These are phyloP conservation scores for Trypanosoma cruzi DNA, from an alignment of 208 protist genomes.

Conservation along the genomic window DNA sequence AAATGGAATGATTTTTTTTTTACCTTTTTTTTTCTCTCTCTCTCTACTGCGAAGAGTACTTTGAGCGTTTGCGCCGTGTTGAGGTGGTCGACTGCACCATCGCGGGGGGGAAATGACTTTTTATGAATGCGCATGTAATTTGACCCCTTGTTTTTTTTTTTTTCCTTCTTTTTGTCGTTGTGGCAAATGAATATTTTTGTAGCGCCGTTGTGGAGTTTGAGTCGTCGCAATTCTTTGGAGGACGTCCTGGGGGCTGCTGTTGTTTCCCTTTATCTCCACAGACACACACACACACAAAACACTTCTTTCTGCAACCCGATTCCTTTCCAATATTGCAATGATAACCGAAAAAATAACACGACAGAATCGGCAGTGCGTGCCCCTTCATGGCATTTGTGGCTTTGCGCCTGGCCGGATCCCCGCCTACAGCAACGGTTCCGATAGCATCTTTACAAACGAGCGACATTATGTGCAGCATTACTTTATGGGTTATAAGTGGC, in stretches of 20 bases:
- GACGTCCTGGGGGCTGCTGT: too few relatives aligned
- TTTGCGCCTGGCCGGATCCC: slow-evolving; percentile 51
- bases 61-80: too few relatives aligned
- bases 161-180: slow-evolving; percentile 1
- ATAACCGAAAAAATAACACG: neutral
- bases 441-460: slow-evolving; percentile 41
- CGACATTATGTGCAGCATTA: slow-evolving; percentile 49
- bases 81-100: too few relatives aligned
- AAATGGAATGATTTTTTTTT: too few relatives aligned
- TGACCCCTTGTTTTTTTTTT: neutral
- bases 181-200: too few relatives aligned
- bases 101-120: too few relatives aligned
- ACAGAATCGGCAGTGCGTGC: slow-evolving; percentile 2
- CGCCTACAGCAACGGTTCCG: slow-evolving; percentile 74
- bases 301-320: too few relatives aligned
- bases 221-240: too few relatives aligned
- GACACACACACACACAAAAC: too few relatives aligned
- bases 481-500: slow-evolving; percentile 88
- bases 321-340: neutral
- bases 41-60: too few relatives aligned
- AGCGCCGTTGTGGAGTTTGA: too few relatives aligned
- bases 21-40: slow-evolving; percentile 9
- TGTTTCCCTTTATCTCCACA: too few relatives aligned
- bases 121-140: neutral
- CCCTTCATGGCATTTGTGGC: slow-evolving; percentile 58